Conservation (phyloP, 306 rosid species). For the Glycine tomentella region DNA sequence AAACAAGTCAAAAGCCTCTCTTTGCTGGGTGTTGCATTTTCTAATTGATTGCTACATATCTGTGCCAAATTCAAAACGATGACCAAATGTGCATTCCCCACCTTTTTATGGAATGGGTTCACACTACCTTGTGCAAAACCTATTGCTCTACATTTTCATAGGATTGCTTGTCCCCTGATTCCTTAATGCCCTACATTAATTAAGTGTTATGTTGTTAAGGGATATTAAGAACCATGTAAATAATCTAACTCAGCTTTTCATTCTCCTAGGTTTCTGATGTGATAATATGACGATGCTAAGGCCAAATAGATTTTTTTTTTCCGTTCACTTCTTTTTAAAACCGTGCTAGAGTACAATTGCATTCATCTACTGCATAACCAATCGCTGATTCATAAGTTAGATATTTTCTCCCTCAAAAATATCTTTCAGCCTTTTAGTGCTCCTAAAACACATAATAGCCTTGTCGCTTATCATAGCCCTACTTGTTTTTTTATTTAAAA, state of each 20-base stretch:
- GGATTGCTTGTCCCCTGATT: conserved; percentile 47
- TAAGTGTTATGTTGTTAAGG: neutral
- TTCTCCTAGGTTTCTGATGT: conserved; percentile 4
- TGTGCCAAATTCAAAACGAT: conserved; percentile 29
- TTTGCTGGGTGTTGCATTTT: neutral
- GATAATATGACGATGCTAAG: neutral
- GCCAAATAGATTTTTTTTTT: too few relatives aligned
- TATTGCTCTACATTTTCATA: conserved; percentile 34
- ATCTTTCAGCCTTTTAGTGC: neutral
- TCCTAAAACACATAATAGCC: neutral
- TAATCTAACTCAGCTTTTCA: neutral
- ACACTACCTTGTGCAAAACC: conserved; percentile 15
- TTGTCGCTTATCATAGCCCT: neutral
- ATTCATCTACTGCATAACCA: neutral
- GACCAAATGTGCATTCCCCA: conserved; percentile 34
- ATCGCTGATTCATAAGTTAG: neutral
- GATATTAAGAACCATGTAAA: neutral
- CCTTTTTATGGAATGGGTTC: conserved; percentile 31
- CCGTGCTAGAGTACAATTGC: neutral
- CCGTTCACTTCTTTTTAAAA: neutral
- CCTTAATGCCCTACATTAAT: conserved; percentile 40
- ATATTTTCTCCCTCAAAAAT: neutral
- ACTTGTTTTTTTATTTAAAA: too few relatives aligned
- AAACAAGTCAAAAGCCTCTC: conserved; percentile 49
- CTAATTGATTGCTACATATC: conserved; percentile 43